Evolutionary conservation across 1,284 basidiomycete genomes (phyloP).

Genomic region (Uromyces viciae-fabae): DNA sequence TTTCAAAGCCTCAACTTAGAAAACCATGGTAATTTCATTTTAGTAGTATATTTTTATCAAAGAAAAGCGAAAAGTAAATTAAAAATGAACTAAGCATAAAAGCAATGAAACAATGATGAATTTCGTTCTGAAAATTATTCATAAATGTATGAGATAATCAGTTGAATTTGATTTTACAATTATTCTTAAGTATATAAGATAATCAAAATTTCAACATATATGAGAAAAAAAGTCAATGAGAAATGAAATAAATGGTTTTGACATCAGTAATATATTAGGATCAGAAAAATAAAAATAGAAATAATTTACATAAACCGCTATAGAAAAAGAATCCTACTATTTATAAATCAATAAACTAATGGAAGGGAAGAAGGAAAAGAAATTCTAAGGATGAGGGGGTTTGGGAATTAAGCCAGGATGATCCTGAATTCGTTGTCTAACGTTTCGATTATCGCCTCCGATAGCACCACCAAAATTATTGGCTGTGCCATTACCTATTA

Average conservation of each 20-base stretch:
- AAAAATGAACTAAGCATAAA: too few species aligned
- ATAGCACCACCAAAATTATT: background rate
- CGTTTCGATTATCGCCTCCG: conserved; percentile 9
- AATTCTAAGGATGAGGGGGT: background rate
- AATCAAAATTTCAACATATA: too few species aligned
- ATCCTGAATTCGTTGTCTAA: conserved; percentile 29
- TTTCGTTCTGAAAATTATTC: too few species aligned
- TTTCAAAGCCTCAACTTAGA: too few species aligned
- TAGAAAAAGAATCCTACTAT: background rate
- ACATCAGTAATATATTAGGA: background rate
- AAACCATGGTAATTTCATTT: too few species aligned
- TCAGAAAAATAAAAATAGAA: background rate
- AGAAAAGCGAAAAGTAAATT: too few species aligned
- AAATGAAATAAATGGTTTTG: background rate
- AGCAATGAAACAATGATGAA: too few species aligned
- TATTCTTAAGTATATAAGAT: too few species aligned
- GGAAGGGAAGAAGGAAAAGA: background rate
- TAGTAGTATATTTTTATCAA: too few species aligned
- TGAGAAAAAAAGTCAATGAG: background rate
- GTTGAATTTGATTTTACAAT: too few species aligned
- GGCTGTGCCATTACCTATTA: background rate
- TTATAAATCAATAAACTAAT: background rate
- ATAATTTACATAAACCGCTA: background rate
- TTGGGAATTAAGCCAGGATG: background rate
- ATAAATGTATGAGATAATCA: too few species aligned